Base-by-base conservation (phyloP, 2,329 filamentous ascomycete species). In the Beauveria medogensis region DNA sequence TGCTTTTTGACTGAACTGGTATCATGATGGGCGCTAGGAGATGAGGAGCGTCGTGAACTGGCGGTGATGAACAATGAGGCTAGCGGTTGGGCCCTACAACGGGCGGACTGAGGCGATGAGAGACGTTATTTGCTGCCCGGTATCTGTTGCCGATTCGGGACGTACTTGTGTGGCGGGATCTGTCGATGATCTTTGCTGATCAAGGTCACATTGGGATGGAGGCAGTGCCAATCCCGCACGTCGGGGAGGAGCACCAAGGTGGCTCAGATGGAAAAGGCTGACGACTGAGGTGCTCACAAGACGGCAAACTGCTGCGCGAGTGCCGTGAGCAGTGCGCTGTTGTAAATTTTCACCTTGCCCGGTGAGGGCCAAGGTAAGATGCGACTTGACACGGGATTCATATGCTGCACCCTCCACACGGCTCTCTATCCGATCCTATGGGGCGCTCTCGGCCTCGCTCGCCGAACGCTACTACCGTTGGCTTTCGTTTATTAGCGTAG, bases 191-290 rank as follows among this genome's bases (percentile, higher is more conserved):
- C 18, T 43, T 58, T 50, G 22, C 12, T 40, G 44, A n/a, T 18
- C 44, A 22, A 41, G 34, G 46, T 43, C 6, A 48, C 54, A 56
- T 37, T 14, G 28, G 43, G 16, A 56, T 58, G 46, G 46, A 43
- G 14, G 34, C 28, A 10, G 30, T 58, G 22, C 9, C 22, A 58
- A 51, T 43, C 22, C 55, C 55, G 55, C 22, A 41, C 28, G 46
- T 43, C 46, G 46, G 55, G 20, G 46, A 7, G 51, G 3, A 57
- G 26, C 22, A 57, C 12, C 20, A 41, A 41, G 30, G 46, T 51
- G 55, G 55, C 55, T 58, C 22, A 58, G 34, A 43, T 58, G 34
- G 44, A 41, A 48, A 55, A 20, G 54, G 54, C 54, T 56, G 54
- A 58, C 46, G 34, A 41, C 18, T 26, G 55, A 20, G n/a, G 10